phyloP scores from a whole-genome alignment of 768 basidiomycete genomes.

The Leccinum broughii region DNA sequence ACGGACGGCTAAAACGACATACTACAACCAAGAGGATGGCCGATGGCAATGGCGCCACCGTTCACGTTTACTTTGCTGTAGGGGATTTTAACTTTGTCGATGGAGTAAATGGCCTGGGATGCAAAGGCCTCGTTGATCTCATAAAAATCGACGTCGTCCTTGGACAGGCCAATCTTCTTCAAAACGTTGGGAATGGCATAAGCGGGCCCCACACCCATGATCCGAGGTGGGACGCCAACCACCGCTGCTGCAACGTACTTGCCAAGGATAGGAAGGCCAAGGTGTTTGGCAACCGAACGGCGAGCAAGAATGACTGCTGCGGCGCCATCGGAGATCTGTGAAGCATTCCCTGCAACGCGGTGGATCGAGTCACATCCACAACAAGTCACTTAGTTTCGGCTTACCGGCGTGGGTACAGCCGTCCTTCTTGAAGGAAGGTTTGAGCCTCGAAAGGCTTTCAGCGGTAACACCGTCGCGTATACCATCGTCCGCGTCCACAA shows the following conservation, averaged over 20 bases:
- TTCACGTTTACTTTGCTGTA: conserved; percentile 81
- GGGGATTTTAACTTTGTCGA: conserved; percentile 69
- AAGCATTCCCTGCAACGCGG: conserved; percentile 61
- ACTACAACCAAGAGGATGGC: conserved; percentile 87
- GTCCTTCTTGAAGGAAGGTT: conserved; percentile 79
- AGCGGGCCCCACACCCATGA: conserved; percentile 93
- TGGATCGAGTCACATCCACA: conserved; percentile 5
- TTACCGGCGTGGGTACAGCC: conserved; percentile 74
- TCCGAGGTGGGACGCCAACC: conserved; percentile 81
- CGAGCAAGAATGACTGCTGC: conserved; percentile 85
- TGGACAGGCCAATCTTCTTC: conserved; percentile 59
- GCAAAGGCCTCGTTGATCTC: conserved; percentile 95
- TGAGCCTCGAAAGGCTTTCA: conserved; percentile 76
- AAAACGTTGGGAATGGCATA: conserved; percentile 82
- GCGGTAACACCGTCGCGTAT: conserved; percentile 82
- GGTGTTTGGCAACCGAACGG: conserved; percentile 75
- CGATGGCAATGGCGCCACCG: conserved; percentile 88
- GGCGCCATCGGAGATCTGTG: conserved; percentile 90
- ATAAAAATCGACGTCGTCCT: conserved; percentile 82
- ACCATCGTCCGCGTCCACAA: conserved; percentile 83
- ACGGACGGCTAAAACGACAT: conserved; percentile 35
- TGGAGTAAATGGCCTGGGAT: conserved; percentile 72
- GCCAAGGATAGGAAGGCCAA: conserved; percentile 84
- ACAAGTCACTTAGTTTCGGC: conserved; percentile 12
- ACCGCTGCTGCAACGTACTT: conserved; percentile 73